phyloP scores from a whole-genome alignment of 2,329 filamentous ascomycete genomes.

The Fusarium temperatum region DNA sequence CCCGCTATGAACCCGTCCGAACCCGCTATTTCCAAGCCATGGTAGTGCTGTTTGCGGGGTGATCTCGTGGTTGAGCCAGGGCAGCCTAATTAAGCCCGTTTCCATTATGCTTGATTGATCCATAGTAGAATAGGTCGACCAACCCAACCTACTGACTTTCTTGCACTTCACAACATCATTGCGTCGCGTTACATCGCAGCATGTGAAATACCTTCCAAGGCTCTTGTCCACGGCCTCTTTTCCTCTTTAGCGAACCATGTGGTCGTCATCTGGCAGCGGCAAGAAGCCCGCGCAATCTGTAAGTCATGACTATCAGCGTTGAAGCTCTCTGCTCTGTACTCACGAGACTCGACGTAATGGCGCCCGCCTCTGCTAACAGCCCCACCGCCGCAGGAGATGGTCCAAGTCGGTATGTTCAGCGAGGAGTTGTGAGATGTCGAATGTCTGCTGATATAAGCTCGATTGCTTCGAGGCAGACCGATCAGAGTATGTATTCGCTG shows the following conservation, averaged over 20 bases:
- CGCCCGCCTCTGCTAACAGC: constrained; percentile 47
- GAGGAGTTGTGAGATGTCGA: constrained; percentile 14
- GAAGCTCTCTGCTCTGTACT: constrained; percentile 25
- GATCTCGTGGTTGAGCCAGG: constrained; percentile 29
- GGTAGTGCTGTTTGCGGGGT: constrained; percentile 34
- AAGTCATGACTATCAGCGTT: constrained; percentile 45
- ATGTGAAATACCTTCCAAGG: constrained; percentile 43
- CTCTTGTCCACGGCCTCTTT: constrained; percentile 39
- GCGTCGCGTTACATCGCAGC: constrained; percentile 41
- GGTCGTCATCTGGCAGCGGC: constrained; percentile 70
- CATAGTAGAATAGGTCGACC: constrained; percentile 8
- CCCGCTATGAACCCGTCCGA: constrained; percentile 21
- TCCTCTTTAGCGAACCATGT: constrained; percentile 58
- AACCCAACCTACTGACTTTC: constrained; percentile 28
- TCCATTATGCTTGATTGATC: constrained; percentile 24
- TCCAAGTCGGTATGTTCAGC: constrained; percentile 86
- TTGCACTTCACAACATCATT: constrained; percentile 37
- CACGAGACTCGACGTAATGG: constrained; percentile 40
- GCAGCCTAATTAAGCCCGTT: constrained; percentile 21
- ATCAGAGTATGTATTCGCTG: constrained; percentile 64
- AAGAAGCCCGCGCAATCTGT: constrained; percentile 80
- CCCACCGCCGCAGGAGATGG: constrained; percentile 84
- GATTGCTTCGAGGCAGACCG: constrained; percentile 57
- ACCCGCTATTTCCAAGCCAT: constrained; percentile 20
- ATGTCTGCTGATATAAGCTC: constrained; percentile 40